phyloP scores from a whole-genome alignment of 768 basidiomycete species.

The Kwoniella pini region DNA sequence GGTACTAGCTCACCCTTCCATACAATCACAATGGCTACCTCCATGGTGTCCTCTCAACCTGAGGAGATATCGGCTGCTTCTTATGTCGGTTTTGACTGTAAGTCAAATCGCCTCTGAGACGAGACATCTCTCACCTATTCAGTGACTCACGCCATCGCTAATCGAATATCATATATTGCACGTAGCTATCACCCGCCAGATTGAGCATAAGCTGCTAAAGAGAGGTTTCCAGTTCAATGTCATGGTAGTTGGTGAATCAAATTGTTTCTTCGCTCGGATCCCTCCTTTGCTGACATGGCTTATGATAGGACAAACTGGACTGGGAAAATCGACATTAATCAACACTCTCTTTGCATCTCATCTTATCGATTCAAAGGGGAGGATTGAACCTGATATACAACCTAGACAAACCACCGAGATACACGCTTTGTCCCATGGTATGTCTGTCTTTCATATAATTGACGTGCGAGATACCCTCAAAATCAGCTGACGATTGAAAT shows the following conservation, averaged over 20 bases:
- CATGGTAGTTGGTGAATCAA: slow-evolving; percentile 78
- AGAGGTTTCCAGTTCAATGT: slow-evolving; percentile 99
- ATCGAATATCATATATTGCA: too few species aligned
- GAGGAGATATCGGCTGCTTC: slow-evolving; percentile 86
- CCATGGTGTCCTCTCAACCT: slow-evolving; percentile 51
- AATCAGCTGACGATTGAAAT: not conserved
- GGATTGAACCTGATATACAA: slow-evolving; percentile 79
- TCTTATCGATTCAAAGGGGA: slow-evolving; percentile 95
- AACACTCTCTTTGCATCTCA: slow-evolving; percentile 99
- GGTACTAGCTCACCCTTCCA: not conserved
- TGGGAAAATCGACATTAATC: slow-evolving; percentile 97
- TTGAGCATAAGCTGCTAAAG: slow-evolving; percentile 98
- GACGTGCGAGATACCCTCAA: too few species aligned
- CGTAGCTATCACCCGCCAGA: slow-evolving; percentile 81
- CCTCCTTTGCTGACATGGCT: not conserved
- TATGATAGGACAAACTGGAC: slow-evolving; percentile 81
- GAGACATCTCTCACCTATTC: too few species aligned
- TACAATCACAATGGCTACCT: slow-evolving; percentile 56
- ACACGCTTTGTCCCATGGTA: slow-evolving; percentile 89
- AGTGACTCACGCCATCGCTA: too few species aligned
- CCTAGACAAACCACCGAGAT: slow-evolving; percentile 97
- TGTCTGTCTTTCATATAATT: not conserved
- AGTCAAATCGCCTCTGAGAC: slow-evolving; percentile 12
- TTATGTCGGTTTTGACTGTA: slow-evolving; percentile 93
- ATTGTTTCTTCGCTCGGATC: not conserved